Evolutionary conservation across 2,329 filamentous ascomycete genomes (phyloP), one percentile per base, ranked within the genome.

Genomic region (Diatrype stigma): DNA sequence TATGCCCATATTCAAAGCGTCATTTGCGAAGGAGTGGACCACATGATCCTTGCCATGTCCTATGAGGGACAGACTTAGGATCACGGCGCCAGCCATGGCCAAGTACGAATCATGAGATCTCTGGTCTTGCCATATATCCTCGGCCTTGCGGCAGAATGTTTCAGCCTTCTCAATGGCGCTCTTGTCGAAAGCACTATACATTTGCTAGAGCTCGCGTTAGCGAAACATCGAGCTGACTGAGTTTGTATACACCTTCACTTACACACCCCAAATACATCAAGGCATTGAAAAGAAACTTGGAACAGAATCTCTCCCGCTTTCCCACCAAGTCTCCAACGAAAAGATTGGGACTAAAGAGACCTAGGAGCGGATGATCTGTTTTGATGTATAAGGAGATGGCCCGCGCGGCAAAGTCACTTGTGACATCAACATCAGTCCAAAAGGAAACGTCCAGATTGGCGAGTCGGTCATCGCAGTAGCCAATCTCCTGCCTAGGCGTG

Each of bases 331-430:
- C 64, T 10, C 56, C 45, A 14, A 73, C 51, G 40, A 73, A 70
- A 0, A 70, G 52, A 19, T 59, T 17, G 0, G 70, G 53, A 23
- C 70, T 60, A 40, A 73, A 73, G 0, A 62, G 49, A 1, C 67
- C 68, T 12, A 73, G 52, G 1, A 73, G 57, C 0, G 70, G 69
- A 47, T 72, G 67, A 12, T 74, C 70, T 2, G 69, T 72, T 47
- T 62, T 56, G 5, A 72, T 51, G 40, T 72, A 72, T 2, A 67
- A 50, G 2, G 69, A 72, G n/a, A 72, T 67, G 21, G 60, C 55
- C 11, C 56, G 60, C 2, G 63, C 63, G n/a, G 67, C 65, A 12
- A 67, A 51, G 5, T 66, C 58, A 42, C 65, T 58, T 0, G 58
- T 42, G 5, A 72, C 55, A 6, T 52, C 35, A 5, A 70, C 60